These are phyloP conservation scores for Candida tammaniensis DNA, from an alignment of 805 yeast species.

Conservation along the genomic window DNA sequence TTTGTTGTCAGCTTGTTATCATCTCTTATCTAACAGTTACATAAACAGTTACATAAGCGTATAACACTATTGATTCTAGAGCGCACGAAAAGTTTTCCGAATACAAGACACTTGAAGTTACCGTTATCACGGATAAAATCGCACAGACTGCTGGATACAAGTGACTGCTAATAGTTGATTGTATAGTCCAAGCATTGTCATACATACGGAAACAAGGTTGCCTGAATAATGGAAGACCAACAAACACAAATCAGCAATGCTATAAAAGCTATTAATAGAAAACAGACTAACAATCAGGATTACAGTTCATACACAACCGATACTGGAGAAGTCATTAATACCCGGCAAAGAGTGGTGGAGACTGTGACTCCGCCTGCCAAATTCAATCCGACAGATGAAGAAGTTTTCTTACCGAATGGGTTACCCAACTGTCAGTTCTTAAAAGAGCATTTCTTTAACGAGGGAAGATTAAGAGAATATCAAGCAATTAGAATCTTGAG, in stretches of 20 bases:
- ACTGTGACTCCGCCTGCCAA: conserved; percentile 67
- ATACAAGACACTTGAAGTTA: no score
- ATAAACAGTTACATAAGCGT: no score
- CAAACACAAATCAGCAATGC: conserved; percentile 58
- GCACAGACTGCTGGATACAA: no score
- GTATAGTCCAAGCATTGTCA: no score
- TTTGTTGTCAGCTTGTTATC: no score
- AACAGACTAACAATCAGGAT: conserved; percentile 30
- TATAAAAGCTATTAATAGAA: conserved; percentile 53
- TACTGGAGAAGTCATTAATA: conserved; percentile 54
- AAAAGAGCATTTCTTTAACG: conserved; percentile 69
- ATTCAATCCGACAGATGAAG: conserved; percentile 60
- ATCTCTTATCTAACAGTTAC: no score
- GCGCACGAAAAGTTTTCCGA: no score
- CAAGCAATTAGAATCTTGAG: conserved; percentile 69
- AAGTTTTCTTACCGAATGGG: conserved; percentile 61
- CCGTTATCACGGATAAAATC: no score
- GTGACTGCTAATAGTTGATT: no score
- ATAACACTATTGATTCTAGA: no score
- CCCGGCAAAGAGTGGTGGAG: conserved; percentile 55
- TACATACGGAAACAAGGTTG: no score
- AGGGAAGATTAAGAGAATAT: conserved; percentile 71
- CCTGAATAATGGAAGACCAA: no score
- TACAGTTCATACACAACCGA: conserved; percentile 49
- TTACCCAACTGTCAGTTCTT: conserved; percentile 72